phyloP scores from a whole-genome alignment of 768 basidiomycete species.

The Polyporus arcularius region DNA sequence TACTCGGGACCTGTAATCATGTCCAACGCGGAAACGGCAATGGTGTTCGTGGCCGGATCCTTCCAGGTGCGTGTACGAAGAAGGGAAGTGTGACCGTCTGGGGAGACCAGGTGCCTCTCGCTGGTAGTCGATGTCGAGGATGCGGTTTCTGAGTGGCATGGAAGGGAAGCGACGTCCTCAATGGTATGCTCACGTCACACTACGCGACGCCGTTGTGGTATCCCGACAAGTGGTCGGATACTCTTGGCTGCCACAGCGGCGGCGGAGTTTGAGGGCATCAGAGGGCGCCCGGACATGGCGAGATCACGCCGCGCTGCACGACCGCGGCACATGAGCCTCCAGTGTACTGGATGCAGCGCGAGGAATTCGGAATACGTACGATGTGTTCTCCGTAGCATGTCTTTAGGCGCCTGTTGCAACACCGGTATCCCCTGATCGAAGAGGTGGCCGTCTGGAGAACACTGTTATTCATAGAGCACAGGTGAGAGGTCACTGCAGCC shows the following conservation, averaged over 20 bases:
- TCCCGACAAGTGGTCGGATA: neutral
- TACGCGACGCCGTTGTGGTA: neutral
- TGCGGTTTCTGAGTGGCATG: constrained; percentile 2
- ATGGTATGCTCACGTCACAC: neutral
- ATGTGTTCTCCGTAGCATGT: neutral
- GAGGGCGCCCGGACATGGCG: neutral
- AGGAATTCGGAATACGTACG: neutral
- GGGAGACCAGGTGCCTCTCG: neutral
- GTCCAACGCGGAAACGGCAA: too few relatives aligned
- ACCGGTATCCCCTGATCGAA: constrained; percentile 1
- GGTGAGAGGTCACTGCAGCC: too few relatives aligned
- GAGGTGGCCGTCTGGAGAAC: neutral
- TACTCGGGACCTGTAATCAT: too few relatives aligned
- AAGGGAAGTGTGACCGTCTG: neutral
- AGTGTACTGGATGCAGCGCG: neutral
- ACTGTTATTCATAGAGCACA: too few relatives aligned
- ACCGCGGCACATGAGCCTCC: neutral
- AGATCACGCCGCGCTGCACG: neutral
- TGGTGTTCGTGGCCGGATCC: neutral
- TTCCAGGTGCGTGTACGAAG: neutral
- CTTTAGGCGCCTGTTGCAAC: too few relatives aligned
- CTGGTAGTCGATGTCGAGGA: neutral
- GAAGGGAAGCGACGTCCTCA: neutral
- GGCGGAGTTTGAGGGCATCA: neutral
- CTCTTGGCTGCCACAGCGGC: neutral